phyloP scores from a whole-genome alignment of 2,329 filamentous ascomycete species.

The Diaporthe australafricana region DNA sequence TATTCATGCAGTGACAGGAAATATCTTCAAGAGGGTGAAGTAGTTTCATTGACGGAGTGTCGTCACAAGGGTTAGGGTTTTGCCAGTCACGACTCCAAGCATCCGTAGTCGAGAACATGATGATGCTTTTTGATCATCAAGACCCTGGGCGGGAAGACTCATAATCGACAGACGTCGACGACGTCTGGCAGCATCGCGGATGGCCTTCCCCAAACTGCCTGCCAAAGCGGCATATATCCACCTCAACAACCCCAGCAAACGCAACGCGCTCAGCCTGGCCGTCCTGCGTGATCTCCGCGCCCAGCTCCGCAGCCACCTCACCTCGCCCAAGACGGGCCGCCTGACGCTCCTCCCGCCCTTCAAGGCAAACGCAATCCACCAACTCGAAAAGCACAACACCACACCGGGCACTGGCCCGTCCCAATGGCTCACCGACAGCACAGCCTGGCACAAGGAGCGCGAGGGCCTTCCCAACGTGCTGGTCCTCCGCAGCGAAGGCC shows the following conservation, averaged over 20 bases:
- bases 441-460: conserved; percentile 42
- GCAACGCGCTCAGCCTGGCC: conserved; percentile 44
- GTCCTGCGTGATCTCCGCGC: conserved; percentile 42
- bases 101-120: no score
- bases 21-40: no score
- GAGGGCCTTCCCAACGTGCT: conserved; percentile 45
- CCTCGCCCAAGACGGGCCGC: conserved; percentile 39
- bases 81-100: no score
- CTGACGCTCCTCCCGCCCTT: conserved; percentile 46
- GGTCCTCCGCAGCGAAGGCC: conserved; percentile 45
- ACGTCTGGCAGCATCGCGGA: not conserved
- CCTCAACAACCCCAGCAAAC: conserved; percentile 41
- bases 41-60: not conserved
- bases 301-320: conserved; percentile 43
- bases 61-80: conserved; percentile 9
- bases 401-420: not conserved
- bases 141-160: not conserved
- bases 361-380: conserved; percentile 38
- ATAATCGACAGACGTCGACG: no score
- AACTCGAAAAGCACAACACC: conserved; percentile 29
- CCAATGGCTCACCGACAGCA: conserved; percentile 45
- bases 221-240: conserved; percentile 43
- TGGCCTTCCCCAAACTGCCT: conserved; percentile 42
- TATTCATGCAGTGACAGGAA: no score
- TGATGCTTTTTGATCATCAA: not conserved